Evolutionary conservation across 2,329 filamentous ascomycete genomes (phyloP).

Genomic region (Cercospora canescens): DNA sequence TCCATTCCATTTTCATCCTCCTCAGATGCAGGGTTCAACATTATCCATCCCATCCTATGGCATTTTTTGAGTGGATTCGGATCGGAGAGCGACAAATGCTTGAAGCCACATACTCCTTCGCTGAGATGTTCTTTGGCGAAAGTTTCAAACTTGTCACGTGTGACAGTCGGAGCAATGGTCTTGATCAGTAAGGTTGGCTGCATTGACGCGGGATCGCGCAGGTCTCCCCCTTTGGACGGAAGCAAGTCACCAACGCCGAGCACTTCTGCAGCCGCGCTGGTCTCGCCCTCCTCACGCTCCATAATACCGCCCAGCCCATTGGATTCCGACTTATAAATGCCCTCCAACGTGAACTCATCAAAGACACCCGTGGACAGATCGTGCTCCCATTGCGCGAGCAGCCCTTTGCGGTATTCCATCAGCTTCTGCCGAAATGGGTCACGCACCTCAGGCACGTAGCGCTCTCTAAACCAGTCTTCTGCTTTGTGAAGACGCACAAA

Average conservation of each 20-base stretch:
- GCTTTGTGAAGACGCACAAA: slow-evolving; percentile 92
- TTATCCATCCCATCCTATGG: slow-evolving; percentile 97
- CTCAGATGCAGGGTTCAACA: slow-evolving; percentile 80
- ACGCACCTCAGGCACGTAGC: slow-evolving; percentile 82
- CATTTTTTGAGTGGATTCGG: slow-evolving; percentile 97
- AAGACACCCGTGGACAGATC: slow-evolving; percentile 84
- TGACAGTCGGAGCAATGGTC: slow-evolving; percentile 95
- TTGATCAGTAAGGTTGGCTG: slow-evolving; percentile 96
- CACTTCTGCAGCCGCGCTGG: slow-evolving; percentile 86
- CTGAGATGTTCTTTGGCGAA: slow-evolving; percentile 95
- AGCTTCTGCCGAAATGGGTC: slow-evolving; percentile 73
- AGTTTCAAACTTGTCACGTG: slow-evolving; percentile 85
- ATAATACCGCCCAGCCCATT: slow-evolving; percentile 81
- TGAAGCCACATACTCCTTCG: slow-evolving; percentile 87
- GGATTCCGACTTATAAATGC: slow-evolving; percentile 88
- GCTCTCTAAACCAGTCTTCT: slow-evolving; percentile 97
- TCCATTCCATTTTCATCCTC: slow-evolving; percentile 63
- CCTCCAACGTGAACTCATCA: slow-evolving; percentile 92
- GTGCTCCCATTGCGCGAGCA: slow-evolving; percentile 84
- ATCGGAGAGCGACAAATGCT: slow-evolving; percentile 93
- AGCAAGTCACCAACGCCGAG: slow-evolving; percentile 89
- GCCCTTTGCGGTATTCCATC: slow-evolving; percentile 74
- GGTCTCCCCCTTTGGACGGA: slow-evolving; percentile 77
- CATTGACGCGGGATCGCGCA: slow-evolving; percentile 83
- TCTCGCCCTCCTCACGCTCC: slow-evolving; percentile 95